Evolutionary conservation across 441 rosid species (phyloP), one percentile per base, ranked within the genome.

Genomic region (Breynia disticha): DNA sequence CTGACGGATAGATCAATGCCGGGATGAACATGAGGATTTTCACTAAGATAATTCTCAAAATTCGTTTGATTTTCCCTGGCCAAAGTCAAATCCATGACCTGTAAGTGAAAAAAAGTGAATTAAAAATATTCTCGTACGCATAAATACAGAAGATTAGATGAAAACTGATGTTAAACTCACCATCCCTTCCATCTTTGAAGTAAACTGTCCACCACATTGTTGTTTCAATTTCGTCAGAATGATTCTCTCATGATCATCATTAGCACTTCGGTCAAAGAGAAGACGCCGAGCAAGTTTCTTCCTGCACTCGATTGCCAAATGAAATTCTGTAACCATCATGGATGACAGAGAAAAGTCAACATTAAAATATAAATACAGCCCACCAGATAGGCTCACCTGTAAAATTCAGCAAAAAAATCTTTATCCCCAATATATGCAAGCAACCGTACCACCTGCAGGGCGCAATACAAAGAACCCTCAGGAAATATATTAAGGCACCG

Each of bases 121-220:
- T 24, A 2, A 24, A 24, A 7, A 24, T 24, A 24, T 24, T 24
- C 7, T 24, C 32, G 3, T 24, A 24, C 32, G 7, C 32, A 24
- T 21, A 61, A 6, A 55, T n/a, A n/a, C 13, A n/a, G 41, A 49
- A 22, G 18, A 42, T 46, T 21, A 16, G 22, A 21, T 41, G 20
- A 24, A n/a, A 9, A 19, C 52, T 38, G 47, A 32, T 35, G 18
- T 46, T 59, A 42, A 55, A 68, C 84, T 76, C 50, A 90, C 96
- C 99, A 94, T 94, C 57, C 96, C 97, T 75, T 94, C 99, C 99
- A 94, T 94, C 81, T 94, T 87, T 41, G 97, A 94, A 44, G 99
- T 94, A 72, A 85, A 85, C 70, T 85, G 96, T 19, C 83, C 96
- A 67, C 99, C 99, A 54, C 95, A 90, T 59, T 85, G 99, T 74